Conservation (phyloP, 192 early-diverging fungal species). For the Backusella tarrabulga region DNA sequence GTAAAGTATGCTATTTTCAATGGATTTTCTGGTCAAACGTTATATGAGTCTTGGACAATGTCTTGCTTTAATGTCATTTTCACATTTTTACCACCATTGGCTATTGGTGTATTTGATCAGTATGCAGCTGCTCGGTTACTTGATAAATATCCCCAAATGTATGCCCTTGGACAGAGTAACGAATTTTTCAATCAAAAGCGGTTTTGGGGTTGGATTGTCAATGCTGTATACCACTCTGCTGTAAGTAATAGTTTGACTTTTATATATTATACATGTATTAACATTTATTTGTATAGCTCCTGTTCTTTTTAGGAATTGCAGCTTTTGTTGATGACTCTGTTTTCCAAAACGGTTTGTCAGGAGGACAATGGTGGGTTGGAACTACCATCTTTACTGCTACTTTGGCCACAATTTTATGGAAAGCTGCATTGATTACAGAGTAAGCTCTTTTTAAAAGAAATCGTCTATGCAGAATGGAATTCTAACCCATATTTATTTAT, state of each 20-base stretch:
- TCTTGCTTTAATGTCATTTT: conserved; percentile 91
- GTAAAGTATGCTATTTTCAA: conserved; percentile 71
- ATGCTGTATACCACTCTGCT: conserved; percentile 91
- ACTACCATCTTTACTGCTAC: conserved; percentile 88
- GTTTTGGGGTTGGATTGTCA: conserved; percentile 92
- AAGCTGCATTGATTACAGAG: conserved; percentile 87
- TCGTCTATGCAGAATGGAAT: too few relatives aligned
- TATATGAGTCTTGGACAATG: conserved; percentile 94
- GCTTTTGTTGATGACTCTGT: conserved; percentile 71
- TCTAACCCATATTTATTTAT: background rate
- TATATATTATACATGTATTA: background rate
- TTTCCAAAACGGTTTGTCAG: conserved; percentile 63
- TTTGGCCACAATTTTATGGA: conserved; percentile 84
- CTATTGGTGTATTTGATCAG: conserved; percentile 94
- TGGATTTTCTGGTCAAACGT: conserved; percentile 88
- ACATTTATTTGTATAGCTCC: conserved; percentile 27
- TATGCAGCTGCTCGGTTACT: conserved; percentile 82
- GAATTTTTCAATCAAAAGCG: conserved; percentile 71
- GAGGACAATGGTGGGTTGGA: conserved; percentile 91
- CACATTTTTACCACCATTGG: conserved; percentile 85
- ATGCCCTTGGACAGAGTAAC: conserved; percentile 53
- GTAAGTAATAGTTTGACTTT: conserved; percentile 30
- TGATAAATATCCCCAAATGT: conserved; percentile 93
- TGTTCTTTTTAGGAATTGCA: conserved; percentile 67
- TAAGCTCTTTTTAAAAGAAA: conserved; percentile 25